Base-by-base conservation (phyloP, 1,284 basidiomycete species). In the Heimioporus retisporus region DNA sequence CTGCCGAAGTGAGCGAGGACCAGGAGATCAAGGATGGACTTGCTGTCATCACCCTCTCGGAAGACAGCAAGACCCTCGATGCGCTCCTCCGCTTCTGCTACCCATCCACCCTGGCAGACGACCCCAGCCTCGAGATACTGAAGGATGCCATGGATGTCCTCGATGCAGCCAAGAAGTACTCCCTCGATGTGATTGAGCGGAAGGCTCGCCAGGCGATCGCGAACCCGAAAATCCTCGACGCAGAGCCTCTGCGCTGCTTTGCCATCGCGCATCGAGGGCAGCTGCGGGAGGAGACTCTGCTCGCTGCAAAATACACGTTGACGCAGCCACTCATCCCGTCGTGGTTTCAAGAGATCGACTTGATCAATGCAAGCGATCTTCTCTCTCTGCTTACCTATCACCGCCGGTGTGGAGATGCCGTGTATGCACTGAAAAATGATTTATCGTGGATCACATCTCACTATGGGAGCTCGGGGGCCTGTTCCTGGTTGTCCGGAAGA, bases 21-120 rank as follows among this genome's bases (percentile, higher is more conserved):
- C 61, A 69, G 58, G 74, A 66, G 23, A 42, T 59, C 25, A 77
- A 65, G 25, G 71, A 74, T 13, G 75, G 67, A 8, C 61, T 77
- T 4, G 43, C 56, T 23, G 72, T 75, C 40, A 57, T 77, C 21
- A 50, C 40, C 4, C 43, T 75, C 10, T 21, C 64, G 18, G 74
- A 72, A 55, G 48, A 65, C 19, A 65, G 64, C 35, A 71, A 71
- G 43, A 66, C 58, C 4, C 65, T 75, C 6, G 69, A 74, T 44
- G 13, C 58, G 13, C 68, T 75, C 31, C 66, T 75, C 31, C 65
- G 70, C 13, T 72, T 74, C 19, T 77, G 73, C 35, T 77, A 77
- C 40, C 76, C 71, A 2, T 72, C 65, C 15, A 75, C 68, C 3
- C 23, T 77, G 2, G 68, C 66, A 0, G 71, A 77, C 8, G 74